phyloP scores from a whole-genome alignment of 176 grass and related monocot species.

The Paspalum notatum region DNA sequence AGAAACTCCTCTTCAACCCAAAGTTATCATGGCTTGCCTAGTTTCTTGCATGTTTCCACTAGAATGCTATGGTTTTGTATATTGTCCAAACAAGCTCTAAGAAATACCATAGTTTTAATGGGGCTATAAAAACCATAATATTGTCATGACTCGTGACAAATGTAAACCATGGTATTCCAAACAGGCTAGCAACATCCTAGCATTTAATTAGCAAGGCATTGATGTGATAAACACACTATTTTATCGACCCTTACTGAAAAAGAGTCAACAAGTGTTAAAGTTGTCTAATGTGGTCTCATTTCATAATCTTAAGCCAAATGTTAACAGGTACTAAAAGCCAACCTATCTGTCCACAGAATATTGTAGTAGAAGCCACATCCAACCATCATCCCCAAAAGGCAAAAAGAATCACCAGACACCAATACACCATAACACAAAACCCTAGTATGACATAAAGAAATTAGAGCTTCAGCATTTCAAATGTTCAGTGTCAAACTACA shows the following conservation, averaged over 20 bases:
- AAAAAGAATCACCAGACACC: neutral
- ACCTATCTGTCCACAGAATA: constrained; percentile 6
- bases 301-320: neutral
- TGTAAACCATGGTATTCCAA: too few species aligned
- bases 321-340: constrained; percentile 2
- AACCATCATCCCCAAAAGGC: neutral
- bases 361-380: constrained; percentile 19
- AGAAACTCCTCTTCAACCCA: too few species aligned
- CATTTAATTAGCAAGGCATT: neutral
- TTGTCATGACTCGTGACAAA: too few species aligned
- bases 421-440: neutral
- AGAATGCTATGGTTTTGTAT: too few species aligned
- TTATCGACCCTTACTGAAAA: neutral
- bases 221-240: neutral
- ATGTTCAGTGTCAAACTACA: too few species aligned
- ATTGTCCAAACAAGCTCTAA: too few species aligned
- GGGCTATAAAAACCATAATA: too few species aligned
- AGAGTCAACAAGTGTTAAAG: neutral
- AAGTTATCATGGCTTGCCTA: too few species aligned
- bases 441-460: neutral
- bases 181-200: constrained; percentile 19
- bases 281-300: neutral
- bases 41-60: too few species aligned
- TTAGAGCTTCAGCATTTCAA: too few species aligned
- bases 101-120: too few species aligned